A percentile compares a stretch with the other conserved stretches of the same genome.
Conservation (phyloP, 768 basidiomycete species). For the Calvatia gigantea region DNA sequence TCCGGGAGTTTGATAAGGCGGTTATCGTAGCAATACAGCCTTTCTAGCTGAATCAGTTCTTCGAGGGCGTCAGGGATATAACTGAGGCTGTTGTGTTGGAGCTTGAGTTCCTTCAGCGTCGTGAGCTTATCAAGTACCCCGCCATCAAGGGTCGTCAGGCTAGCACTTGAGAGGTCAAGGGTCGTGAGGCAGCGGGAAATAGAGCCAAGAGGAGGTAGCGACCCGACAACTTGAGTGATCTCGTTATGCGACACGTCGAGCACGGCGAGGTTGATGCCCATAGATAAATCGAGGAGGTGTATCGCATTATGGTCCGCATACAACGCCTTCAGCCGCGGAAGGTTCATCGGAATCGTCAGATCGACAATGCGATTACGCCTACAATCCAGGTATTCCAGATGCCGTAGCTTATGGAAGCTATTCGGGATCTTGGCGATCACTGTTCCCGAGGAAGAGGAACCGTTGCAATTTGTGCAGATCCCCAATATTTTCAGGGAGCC, state of each 20-base stretch:
- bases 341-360: conserved; percentile 59
- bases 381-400: conserved; percentile 74
- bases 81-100: conserved; percentile 87
- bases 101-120: conserved; percentile 64
- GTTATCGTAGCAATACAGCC: conserved; percentile 90
- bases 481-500: conserved; percentile 79
- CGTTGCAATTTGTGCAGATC: conserved; percentile 63
- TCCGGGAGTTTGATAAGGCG: conserved; percentile 72
- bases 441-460: conserved; percentile 84
- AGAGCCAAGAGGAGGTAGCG: conserved; percentile 40
- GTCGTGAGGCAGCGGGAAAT: conserved; percentile 39
- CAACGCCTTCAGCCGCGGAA: conserved; percentile 67
- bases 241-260: conserved; percentile 87
- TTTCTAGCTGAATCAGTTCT: conserved; percentile 63
- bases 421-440: conserved; percentile 69
- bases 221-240: conserved; percentile 72
- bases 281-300: conserved; percentile 73
- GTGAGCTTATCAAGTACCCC: conserved; percentile 67
- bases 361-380: conserved; percentile 82
- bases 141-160: conserved; percentile 71
- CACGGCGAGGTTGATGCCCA: conserved; percentile 60
- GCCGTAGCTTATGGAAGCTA: conserved; percentile 50
- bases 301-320: conserved; percentile 82
- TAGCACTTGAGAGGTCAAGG: conserved; percentile 16
- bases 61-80: conserved; percentile 82